These are phyloP conservation scores for Vigna radiata DNA, from an alignment of 306 rosid genomes.

Conservation along the genomic window DNA sequence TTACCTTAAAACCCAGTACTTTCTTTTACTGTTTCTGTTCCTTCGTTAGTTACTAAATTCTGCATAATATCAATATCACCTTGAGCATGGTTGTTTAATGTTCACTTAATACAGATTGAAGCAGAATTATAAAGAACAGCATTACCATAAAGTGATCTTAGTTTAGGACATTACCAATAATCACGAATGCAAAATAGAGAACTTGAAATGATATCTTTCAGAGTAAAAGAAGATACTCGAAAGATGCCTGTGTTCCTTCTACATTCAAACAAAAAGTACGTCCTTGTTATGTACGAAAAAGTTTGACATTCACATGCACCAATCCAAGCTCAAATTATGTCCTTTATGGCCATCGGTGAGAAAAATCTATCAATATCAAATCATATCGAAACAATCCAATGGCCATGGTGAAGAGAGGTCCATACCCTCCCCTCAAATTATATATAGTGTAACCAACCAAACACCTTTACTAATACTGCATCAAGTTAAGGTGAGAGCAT, in stretches of 20 bases:
- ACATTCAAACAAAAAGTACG: slow-evolving; percentile 54
- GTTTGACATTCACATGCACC: slow-evolving; percentile 53
- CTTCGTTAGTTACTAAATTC: neutral
- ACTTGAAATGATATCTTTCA: neutral
- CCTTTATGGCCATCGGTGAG: slow-evolving; percentile 26
- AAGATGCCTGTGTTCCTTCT: neutral
- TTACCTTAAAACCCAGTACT: neutral
- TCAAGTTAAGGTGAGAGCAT: neutral
- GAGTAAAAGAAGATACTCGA: neutral
- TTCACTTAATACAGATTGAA: neutral
- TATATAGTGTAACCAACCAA: slow-evolving; percentile 32
- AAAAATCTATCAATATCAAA: slow-evolving; percentile 37
- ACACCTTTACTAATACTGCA: neutral
- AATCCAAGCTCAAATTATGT: slow-evolving; percentile 49
- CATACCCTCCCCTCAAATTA: slow-evolving; percentile 42
- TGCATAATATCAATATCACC: neutral
- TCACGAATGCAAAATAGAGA: neutral
- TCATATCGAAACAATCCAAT: slow-evolving; percentile 35
- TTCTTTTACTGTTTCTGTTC: neutral
- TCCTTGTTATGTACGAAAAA: slow-evolving; percentile 47
- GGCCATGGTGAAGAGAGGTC: slow-evolving; percentile 19
- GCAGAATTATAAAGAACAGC: neutral
- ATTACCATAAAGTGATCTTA: neutral
- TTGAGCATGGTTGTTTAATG: neutral
- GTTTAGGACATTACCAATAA: neutral